A percentile compares a stretch with the other conserved stretches of the same genome.
phyloP scores from a whole-genome alignment of 371 early-diverging fungal species.

The Lichtheimia hyalospora region DNA sequence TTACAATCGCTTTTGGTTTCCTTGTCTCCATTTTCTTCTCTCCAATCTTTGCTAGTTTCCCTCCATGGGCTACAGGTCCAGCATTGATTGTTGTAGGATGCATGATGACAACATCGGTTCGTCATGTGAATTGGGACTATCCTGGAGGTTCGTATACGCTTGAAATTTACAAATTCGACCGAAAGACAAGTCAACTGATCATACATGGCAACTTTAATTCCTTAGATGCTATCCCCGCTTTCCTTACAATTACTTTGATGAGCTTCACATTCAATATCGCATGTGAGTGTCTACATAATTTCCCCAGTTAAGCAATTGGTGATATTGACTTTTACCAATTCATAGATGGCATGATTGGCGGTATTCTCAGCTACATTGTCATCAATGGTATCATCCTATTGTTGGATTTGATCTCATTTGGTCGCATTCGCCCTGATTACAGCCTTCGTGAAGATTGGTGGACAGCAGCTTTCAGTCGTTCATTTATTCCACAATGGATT shows the following conservation, averaged over 20 bases:
- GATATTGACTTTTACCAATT: too few relatives aligned
- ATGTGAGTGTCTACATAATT: conserved; percentile 4
- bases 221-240: conserved; percentile 71
- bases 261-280: conserved; percentile 77
- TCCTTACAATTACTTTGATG: conserved; percentile 74
- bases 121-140: conserved; percentile 77
- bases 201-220: too few relatives aligned
- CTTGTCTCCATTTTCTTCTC: conserved; percentile 78
- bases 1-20: conserved; percentile 66
- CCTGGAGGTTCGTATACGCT: conserved; percentile 31
- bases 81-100: conserved; percentile 79
- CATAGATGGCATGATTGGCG: conserved; percentile 62
- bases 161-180: too few relatives aligned
- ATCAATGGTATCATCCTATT: conserved; percentile 56
- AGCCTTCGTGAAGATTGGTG: conserved; percentile 51
- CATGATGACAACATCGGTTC: conserved; percentile 73
- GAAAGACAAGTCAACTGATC: too few relatives aligned
- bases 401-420: conserved; percentile 48
- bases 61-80: conserved; percentile 83
- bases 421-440: conserved; percentile 50
- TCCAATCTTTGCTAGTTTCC: conserved; percentile 83
- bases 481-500: conserved; percentile 40
- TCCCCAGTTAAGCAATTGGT: too few relatives aligned
- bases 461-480: conserved; percentile 33
- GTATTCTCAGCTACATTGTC: conserved; percentile 57